Evolutionary conservation across 2,329 filamentous ascomycete genomes (phyloP).

Genomic region (Colletotrichum liriopes): DNA sequence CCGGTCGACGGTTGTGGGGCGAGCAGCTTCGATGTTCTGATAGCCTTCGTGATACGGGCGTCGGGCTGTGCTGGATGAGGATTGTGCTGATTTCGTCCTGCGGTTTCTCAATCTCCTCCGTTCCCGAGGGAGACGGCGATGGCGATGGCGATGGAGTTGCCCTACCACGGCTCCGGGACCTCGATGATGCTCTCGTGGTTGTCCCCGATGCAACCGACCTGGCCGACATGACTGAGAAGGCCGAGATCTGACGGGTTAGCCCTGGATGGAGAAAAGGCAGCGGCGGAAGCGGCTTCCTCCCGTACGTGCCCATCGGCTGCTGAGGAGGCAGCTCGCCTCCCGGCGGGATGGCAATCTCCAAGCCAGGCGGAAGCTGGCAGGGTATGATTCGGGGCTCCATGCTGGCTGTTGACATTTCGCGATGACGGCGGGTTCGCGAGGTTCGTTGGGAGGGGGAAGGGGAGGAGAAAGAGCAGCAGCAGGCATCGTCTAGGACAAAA

Average conservation of each 20-base stretch:
- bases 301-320: conserved; percentile 44
- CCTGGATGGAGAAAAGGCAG: conserved; percentile 42
- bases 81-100: conserved; percentile 38
- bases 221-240: conserved; percentile 24
- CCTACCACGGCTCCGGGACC: conserved; percentile 33
- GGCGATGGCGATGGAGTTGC: conserved; percentile 15
- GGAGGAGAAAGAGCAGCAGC: background rate
- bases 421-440: background rate
- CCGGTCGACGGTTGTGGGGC: conserved; percentile 18
- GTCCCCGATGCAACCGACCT: conserved; percentile 4
- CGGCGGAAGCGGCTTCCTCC: conserved; percentile 48
- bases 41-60: conserved; percentile 1
- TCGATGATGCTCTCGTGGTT: conserved; percentile 24
- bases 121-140: conserved; percentile 15
- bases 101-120: conserved; percentile 22
- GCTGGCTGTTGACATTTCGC: conserved; percentile 9
- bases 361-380: conserved; percentile 35
- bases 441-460: background rate
- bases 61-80: conserved; percentile 33
- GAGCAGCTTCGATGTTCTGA: conserved; percentile 37
- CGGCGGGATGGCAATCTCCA: conserved; percentile 45
- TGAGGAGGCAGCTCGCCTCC: conserved; percentile 43
- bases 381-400: conserved; percentile 39
- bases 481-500: conserved; percentile 26
- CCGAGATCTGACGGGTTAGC: conserved; percentile 29